phyloP scores from a whole-genome alignment of 1,284 basidiomycete species.

The Cryptococcus wingfieldii region DNA sequence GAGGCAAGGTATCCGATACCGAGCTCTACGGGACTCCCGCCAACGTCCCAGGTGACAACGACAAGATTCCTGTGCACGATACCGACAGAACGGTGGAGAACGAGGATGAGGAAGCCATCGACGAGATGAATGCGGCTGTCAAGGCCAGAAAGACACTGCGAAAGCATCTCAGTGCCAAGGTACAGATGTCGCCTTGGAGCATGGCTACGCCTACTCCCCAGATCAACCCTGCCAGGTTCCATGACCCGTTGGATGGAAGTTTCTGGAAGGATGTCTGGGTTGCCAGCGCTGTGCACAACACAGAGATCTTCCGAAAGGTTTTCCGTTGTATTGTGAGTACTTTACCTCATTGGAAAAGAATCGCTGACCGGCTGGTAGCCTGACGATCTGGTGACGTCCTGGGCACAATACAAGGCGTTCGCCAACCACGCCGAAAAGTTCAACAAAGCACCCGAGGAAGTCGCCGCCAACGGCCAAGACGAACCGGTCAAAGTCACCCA shows the following conservation, averaged over 20 bases:
- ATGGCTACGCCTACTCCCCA: constrained; percentile 64
- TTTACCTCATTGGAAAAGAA: not conserved
- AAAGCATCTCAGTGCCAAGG: constrained; percentile 58
- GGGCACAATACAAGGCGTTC: constrained; percentile 92
- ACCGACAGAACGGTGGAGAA: constrained; percentile 49
- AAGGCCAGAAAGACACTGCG: constrained; percentile 55
- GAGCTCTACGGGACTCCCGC: constrained; percentile 55
- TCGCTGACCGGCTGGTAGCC: constrained; percentile 50
- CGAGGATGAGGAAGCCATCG: constrained; percentile 28
- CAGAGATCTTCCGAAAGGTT: constrained; percentile 87
- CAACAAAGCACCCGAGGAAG: constrained; percentile 43
- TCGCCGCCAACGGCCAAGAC: constrained; percentile 26
- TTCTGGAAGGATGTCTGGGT: constrained; percentile 91
- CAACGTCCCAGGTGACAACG: constrained; percentile 55
- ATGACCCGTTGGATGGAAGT: constrained; percentile 75
- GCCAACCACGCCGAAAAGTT: constrained; percentile 67
- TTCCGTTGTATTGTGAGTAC: constrained; percentile 66
- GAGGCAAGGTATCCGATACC: constrained; percentile 23
- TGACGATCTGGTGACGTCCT: constrained; percentile 83
- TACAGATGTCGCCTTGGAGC: constrained; percentile 46
- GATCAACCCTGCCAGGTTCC: constrained; percentile 72
- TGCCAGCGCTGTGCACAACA: constrained; percentile 77
- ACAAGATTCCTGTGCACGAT: constrained; percentile 24
- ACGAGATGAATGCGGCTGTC: constrained; percentile 56
- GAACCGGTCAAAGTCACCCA: constrained; percentile 40